Evolutionary conservation across 108 stramenopile genomes (phyloP), one percentile per base, ranked within the genome.

Genomic region (Craspedostauros australis): DNA sequence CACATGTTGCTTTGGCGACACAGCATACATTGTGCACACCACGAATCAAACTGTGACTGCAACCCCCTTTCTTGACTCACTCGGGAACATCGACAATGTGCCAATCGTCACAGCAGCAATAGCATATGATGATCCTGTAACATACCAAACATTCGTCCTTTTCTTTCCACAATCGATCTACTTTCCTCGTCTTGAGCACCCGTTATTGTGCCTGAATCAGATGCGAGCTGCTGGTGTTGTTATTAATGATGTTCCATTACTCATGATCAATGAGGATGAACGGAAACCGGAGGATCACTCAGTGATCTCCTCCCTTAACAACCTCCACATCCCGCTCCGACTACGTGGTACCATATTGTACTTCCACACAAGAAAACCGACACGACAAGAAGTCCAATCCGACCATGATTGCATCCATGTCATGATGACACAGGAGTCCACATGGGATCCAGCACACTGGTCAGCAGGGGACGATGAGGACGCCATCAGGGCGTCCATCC

Each of bases 181-280:
- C 29, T 50, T 72, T 30, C 36, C 45, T 26, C 28, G 39, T 28
- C 20, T 64, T n/a, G 26, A 60, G 7, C 19, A 57, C 15, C 28
- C 15, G 22, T 27, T 79, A 21, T 27, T 79, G 6, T 58, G 67
- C 37, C 60, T 73, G 6, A 67, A 57, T 36, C 68, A 79, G 37
- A 14, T 71, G 6, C 60, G 77, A 26, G 11, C 38, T 18, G 42
- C 44, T 45, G 71, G 69, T 5, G 25, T 71, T 11, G 25, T 8
- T 2, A 54, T 75, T 14, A 38, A 47, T 26, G 67, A 75, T 18
- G 1, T 3, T 14, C 64, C 64, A 27, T 27, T 24, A 15, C 19
- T 44, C 15, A n/a, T 14, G 8, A 44, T 19, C 15, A 44, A 8
- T 44, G 42, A 44, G 15, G 29, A 58, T 18, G 8, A 30, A 30